Conservation (phyloP, 805 yeast species). For the Saccharomycopsis capsularis region DNA sequence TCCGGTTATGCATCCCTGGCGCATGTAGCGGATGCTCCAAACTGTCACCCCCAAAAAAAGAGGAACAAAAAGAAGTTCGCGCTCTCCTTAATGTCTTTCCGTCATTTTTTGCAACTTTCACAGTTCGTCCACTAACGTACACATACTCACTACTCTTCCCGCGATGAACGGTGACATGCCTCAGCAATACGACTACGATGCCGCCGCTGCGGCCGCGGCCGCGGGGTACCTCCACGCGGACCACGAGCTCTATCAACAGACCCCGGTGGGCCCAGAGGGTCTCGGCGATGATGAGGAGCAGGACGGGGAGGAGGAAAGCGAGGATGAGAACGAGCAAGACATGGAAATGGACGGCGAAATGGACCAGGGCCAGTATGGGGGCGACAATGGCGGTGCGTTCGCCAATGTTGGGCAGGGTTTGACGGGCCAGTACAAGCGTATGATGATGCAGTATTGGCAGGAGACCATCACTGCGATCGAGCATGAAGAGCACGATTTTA, state of each 20-base stretch:
- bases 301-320: constrained; percentile 23
- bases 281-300: constrained; percentile 1
- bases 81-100: too few relatives aligned
- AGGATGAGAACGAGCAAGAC: constrained; percentile 31
- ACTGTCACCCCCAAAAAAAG: too few relatives aligned
- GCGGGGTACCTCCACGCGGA: background rate
- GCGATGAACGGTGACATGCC: background rate
- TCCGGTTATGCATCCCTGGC: too few relatives aligned
- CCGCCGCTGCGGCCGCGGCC: background rate
- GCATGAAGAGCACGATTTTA: constrained; percentile 79
- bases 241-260: background rate
- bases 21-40: too few relatives aligned
- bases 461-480: constrained; percentile 88
- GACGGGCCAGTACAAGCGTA: constrained; percentile 69
- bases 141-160: too few relatives aligned
- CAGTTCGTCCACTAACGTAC: too few relatives aligned
- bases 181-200: background rate
- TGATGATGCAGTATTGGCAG: constrained; percentile 97
- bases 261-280: background rate
- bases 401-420: constrained; percentile 91
- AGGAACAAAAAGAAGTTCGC: too few relatives aligned
- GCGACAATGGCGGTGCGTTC: constrained; percentile 47
- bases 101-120: too few relatives aligned
- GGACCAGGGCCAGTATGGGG: constrained; percentile 37
- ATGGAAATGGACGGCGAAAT: constrained; percentile 29